These are phyloP conservation scores for Naganishia antarctica DNA, from an alignment of 768 basidiomycete species.

Conservation along the genomic window DNA sequence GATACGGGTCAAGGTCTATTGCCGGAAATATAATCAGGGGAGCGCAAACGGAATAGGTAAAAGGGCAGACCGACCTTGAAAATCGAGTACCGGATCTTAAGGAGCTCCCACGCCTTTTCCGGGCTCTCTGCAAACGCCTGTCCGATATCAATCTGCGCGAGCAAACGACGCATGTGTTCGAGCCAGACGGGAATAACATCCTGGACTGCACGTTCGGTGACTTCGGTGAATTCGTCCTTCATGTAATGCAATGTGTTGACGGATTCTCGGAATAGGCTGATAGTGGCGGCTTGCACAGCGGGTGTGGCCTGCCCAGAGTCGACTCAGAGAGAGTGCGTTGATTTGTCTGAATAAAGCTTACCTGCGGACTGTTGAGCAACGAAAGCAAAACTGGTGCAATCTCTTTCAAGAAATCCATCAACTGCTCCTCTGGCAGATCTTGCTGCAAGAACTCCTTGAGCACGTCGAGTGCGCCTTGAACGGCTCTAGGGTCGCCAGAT, in stretches of 20 bases:
- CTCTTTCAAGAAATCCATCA: conserved; percentile 81
- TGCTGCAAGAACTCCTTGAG: conserved; percentile 90
- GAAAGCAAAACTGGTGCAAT: conserved; percentile 75
- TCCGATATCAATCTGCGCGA: conserved; percentile 58
- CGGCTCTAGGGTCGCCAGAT: conserved; percentile 58
- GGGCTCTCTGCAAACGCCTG: conserved; percentile 56
- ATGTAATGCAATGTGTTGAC: conserved; percentile 88
- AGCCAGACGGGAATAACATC: conserved; percentile 84
- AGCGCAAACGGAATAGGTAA: neutral
- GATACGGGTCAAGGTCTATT: conserved; percentile 71
- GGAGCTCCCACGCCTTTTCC: conserved; percentile 66
- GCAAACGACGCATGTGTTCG: conserved; percentile 75
- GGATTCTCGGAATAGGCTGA: conserved; percentile 86
- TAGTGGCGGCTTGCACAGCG: conserved; percentile 74
- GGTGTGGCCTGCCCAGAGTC: conserved; percentile 51
- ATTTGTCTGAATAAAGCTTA: neutral
- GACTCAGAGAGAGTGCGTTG: conserved; percentile 48
- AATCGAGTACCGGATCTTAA: conserved; percentile 73
- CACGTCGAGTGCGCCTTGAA: conserved; percentile 95
- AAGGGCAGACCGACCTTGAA: conserved; percentile 62
- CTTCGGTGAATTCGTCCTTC: conserved; percentile 81
- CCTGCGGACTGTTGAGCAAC: neutral
- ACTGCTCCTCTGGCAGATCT: conserved; percentile 89
- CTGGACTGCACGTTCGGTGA: conserved; percentile 74
- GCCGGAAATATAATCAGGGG: neutral